A percentile compares a stretch with the other conserved stretches of the same genome.
These are phyloP conservation scores for Aspergillus saccharolyticus DNA, from an alignment of 495 filamentous ascomycete genomes.

Conservation along the genomic window DNA sequence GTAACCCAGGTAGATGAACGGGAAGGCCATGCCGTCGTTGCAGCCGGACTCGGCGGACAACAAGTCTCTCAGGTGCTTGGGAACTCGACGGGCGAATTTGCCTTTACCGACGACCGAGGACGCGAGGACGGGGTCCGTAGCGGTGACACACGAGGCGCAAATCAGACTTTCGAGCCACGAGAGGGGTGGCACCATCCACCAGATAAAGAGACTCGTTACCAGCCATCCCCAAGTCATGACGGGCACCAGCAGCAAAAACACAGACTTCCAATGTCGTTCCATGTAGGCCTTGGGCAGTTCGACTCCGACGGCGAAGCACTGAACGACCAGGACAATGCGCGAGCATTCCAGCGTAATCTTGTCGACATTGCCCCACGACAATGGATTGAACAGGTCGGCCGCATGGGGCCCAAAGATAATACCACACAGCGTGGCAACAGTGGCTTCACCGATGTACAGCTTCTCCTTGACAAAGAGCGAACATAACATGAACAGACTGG, in stretches of 20 bases:
- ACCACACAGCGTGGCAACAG: constrained; percentile 91
- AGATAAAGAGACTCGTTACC: constrained; percentile 89
- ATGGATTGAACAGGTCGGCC: constrained; percentile 82
- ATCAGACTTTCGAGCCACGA: constrained; percentile 85
- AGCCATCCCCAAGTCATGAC: constrained; percentile 99
- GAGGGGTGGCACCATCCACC: constrained; percentile 83
- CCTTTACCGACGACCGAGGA: constrained; percentile 98
- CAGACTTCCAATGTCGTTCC: constrained; percentile 96
- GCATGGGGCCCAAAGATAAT: constrained; percentile 97
- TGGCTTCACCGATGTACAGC: constrained; percentile 98
- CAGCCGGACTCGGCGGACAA: constrained; percentile 97
- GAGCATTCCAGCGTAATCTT: constrained; percentile 96
- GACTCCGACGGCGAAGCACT: constrained; percentile 99
- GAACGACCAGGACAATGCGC: constrained; percentile 93
- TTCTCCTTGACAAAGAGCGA: constrained; percentile 97
- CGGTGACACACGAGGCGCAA: constrained; percentile 89
- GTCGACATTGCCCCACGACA: constrained; percentile 86
- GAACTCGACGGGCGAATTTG: constrained; percentile 95
- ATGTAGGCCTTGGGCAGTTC: constrained; percentile 97
- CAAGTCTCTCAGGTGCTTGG: constrained; percentile 92
- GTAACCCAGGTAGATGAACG: constrained; percentile 88
- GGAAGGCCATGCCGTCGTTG: constrained; percentile 99
- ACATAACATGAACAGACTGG: constrained; percentile 95
- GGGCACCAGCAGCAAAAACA: constrained; percentile 79
- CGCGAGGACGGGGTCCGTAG: constrained; percentile 94